phyloP scores from a whole-genome alignment of 2,329 filamentous ascomycete species.

The Ceratocystis destructans region DNA sequence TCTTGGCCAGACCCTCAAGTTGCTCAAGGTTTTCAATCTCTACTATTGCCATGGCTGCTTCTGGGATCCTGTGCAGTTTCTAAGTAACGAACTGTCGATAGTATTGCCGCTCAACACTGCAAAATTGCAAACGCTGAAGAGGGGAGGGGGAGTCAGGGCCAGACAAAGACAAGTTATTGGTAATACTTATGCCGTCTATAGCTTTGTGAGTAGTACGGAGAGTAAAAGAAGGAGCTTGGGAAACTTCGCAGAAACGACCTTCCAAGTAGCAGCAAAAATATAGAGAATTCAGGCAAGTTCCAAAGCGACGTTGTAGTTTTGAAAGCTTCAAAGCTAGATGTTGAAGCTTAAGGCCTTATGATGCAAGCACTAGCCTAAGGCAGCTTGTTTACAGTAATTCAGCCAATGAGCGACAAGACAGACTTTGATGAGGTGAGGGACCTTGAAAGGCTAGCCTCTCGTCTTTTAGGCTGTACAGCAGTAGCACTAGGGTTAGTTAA shows the following conservation, averaged over 20 bases:
- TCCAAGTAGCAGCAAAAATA: no score
- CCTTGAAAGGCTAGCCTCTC: neutral
- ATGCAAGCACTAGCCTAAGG: neutral
- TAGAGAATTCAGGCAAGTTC: no score
- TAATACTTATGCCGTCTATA: no score
- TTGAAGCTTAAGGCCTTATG: neutral
- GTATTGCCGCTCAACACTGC: neutral
- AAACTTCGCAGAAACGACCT: no score
- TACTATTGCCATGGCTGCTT: conserved; percentile 7
- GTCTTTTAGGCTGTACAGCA: neutral
- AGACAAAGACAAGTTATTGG: neutral
- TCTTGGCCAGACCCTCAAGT: conserved; percentile 53
- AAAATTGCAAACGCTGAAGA: neutral
- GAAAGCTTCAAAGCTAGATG: neutral
- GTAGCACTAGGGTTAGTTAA: neutral
- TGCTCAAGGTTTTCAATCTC: conserved; percentile 40
- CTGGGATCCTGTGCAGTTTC: neutral
- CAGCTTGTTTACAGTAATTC: neutral
- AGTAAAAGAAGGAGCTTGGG: no score
- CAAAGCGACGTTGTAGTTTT: neutral
- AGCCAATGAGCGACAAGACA: neutral
- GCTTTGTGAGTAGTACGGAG: no score
- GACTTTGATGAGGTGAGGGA: neutral
- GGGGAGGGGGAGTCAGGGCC: neutral
- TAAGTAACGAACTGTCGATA: neutral